These are phyloP conservation scores for Ajuga reptans DNA, from an alignment of 305 asterid species.

Conservation along the genomic window DNA sequence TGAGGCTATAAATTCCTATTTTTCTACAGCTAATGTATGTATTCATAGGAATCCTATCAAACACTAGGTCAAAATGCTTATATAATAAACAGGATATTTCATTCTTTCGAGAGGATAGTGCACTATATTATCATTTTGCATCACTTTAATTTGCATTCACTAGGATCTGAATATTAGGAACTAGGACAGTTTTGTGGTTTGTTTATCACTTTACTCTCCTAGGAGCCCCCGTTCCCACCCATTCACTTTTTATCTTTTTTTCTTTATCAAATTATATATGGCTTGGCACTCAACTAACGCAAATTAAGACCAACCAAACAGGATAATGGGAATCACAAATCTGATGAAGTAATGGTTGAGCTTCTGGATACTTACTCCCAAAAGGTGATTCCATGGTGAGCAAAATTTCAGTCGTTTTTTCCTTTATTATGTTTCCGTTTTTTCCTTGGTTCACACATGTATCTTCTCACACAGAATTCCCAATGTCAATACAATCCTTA, in stretches of 20 bases:
- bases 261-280: slow-evolving; percentile 12
- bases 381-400: slow-evolving; percentile 82
- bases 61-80: background rate
- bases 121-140: background rate
- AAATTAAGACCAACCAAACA: slow-evolving; percentile 29
- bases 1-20: slow-evolving; percentile 48
- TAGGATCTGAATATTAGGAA: background rate
- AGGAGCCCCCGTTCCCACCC: background rate
- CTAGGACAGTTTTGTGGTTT: background rate
- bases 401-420: background rate
- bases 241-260: background rate
- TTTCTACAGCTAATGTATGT: slow-evolving; percentile 67
- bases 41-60: slow-evolving; percentile 16
- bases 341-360: slow-evolving; percentile 39
- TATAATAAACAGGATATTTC: background rate
- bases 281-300: slow-evolving; percentile 21
- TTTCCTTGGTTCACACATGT: background rate
- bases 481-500: background rate
- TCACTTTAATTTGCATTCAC: background rate
- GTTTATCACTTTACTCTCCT: background rate
- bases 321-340: slow-evolving; percentile 46
- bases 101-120: background rate
- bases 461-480: background rate
- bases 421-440: background rate
- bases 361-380: slow-evolving; percentile 69